Evolutionary conservation across 2,329 filamentous ascomycete genomes (phyloP).

Genomic region (Phyllosticta citribraziliensis): DNA sequence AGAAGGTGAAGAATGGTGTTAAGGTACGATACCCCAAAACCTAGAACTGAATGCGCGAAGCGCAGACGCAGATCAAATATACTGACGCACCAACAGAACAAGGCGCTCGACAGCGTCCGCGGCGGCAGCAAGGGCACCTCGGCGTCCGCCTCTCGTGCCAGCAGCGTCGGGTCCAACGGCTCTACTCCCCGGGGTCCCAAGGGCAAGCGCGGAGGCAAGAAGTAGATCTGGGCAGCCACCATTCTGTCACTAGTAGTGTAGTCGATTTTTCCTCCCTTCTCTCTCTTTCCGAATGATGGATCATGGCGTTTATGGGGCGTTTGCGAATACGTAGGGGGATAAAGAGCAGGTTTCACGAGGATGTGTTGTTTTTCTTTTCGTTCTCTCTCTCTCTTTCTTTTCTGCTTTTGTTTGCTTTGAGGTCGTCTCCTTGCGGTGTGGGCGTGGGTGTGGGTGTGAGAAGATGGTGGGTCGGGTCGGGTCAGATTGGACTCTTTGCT

Average conservation of each 20-base stretch:
- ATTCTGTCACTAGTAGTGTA: neutral
- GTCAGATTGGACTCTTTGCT: no score
- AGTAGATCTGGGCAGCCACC: slow-evolving; percentile 28
- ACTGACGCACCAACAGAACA: slow-evolving; percentile 57
- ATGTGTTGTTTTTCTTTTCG: no score
- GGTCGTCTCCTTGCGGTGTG: no score
- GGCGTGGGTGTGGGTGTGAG: no score
- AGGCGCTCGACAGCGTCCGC: slow-evolving; percentile 83
- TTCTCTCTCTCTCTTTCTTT: no score
- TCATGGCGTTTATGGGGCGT: neutral
- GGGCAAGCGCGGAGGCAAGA: slow-evolving; percentile 36
- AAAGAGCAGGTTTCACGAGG: neutral
- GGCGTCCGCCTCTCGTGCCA: slow-evolving; percentile 69
- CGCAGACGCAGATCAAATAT: neutral
- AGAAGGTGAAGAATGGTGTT: slow-evolving; percentile 81
- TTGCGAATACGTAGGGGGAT: neutral
- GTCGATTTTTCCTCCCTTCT: neutral
- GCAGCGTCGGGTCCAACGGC: slow-evolving; percentile 71
- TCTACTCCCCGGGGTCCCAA: slow-evolving; percentile 40
- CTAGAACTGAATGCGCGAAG: neutral
- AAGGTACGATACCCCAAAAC: slow-evolving; percentile 52
- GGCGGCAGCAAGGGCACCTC: slow-evolving; percentile 67
- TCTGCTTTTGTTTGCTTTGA: no score
- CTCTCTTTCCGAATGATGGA: neutral
- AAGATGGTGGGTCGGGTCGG: no score